Percentiles rank a stretch among this genome's conserved stretches.
phyloP scores from a whole-genome alignment of 768 basidiomycete species.

The Phaeotremella skinneri region DNA sequence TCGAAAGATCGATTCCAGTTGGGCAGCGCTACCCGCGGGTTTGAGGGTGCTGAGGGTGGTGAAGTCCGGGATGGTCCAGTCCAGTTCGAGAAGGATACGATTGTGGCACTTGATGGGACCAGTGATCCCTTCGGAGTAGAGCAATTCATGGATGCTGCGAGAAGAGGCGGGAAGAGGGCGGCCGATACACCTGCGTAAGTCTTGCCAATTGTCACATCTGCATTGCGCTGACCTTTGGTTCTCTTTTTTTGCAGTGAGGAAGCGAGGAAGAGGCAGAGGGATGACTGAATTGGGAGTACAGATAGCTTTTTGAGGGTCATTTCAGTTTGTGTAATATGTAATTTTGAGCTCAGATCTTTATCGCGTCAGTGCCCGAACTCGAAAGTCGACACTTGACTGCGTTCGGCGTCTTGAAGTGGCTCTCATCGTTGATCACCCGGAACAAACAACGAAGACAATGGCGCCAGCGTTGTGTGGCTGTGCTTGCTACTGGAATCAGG shows the following conservation, averaged over 20 bases:
- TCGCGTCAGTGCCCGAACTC: no score
- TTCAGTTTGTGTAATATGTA: no score
- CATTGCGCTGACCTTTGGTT: slow-evolving; percentile 1
- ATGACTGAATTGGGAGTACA: slow-evolving; percentile 8
- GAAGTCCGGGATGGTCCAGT: slow-evolving; percentile 90
- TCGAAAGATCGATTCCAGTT: slow-evolving; percentile 91
- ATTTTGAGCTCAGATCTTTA: no score
- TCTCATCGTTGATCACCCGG: no score
- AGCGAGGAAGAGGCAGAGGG: slow-evolving; percentile 7
- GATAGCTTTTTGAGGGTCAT: no score
- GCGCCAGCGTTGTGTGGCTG: no score
- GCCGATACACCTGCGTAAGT: slow-evolving; percentile 20
- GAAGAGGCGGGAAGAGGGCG: slow-evolving; percentile 79
- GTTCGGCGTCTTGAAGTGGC: no score
- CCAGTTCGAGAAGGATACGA: slow-evolving; percentile 94
- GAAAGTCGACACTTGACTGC: no score
- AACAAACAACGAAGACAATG: no score
- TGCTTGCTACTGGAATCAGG: no score
- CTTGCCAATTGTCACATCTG: neutral
- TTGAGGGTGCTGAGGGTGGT: slow-evolving; percentile 83
- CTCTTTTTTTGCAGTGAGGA: slow-evolving; percentile 7
- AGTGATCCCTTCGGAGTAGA: slow-evolving; percentile 96
- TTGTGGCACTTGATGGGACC: slow-evolving; percentile 42
- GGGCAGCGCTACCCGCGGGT: slow-evolving; percentile 75
- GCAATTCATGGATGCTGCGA: slow-evolving; percentile 95